Evolutionary conservation across 345 rosid species (phyloP), one percentile per base, ranked within the genome.

Genomic region (Ceriops decandra): DNA sequence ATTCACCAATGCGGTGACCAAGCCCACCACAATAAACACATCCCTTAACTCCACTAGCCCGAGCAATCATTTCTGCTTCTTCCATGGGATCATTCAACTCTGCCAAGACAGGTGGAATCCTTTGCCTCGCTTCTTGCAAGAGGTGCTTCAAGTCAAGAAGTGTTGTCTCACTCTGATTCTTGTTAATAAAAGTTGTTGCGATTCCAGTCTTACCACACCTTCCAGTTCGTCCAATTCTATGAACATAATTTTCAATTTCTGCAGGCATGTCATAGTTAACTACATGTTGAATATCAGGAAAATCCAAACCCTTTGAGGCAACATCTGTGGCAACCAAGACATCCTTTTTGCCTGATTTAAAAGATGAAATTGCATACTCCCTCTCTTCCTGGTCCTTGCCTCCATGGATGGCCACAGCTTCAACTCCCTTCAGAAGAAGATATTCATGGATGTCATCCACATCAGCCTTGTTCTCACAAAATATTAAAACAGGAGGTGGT

Each of bases 391-490:
- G 98, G 81, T 90, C 96, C 69, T 93, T 90, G 38, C 96, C 97
- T 74, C 98, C 97, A 76, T 93, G 98, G 68, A 89, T 68, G 19
- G 96, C 89, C 57, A 90, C 98, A 24, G 93, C 98, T 77, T 93
- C 98, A 52, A 93, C 97, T 68, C 97, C 98, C 83, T 93, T 93
- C 64, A 89, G 73, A 32, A 93, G 95, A 42, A 93, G 85, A 76
- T 93, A 93, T 79, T 93, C 96, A 59, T 89, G 97, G 66, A 90
- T 90, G 66, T 87, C 93, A 63, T 90, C 97, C 63, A 89, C 97
- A 74, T 90, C 98, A n/a, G 95, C 92, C 77, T 93, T 93, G 78
- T 93, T 93, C 85, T 93, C 98, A 68, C 98, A 93, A 83, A 93
- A 90, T 33, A 93, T 83, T 4, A 93, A 70, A 69, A 90, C 98